Conservation (phyloP, 768 basidiomycete genomes). For the Termitomyces sp. region DNA sequence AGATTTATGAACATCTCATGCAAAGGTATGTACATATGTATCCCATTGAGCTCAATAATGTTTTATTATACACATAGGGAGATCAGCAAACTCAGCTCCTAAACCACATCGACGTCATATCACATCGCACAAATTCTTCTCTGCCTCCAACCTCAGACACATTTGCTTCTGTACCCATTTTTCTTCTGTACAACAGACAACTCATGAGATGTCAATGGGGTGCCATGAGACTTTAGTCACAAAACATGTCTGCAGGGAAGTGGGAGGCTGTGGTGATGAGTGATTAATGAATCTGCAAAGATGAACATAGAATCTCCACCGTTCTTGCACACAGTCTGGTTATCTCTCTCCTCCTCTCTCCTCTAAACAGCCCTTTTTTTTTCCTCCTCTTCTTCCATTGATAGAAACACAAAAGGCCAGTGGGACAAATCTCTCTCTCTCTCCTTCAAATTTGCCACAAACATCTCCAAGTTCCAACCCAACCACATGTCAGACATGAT, state of each 20-base stretch:
- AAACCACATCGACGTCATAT: constrained; percentile 66
- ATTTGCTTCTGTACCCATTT: constrained; percentile 36
- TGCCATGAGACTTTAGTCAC: constrained; percentile 29
- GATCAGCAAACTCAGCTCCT: constrained; percentile 56
- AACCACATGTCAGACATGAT: too few relatives aligned
- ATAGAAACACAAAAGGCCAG: too few relatives aligned
- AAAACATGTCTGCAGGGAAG: constrained; percentile 23
- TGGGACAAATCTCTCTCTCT: too few relatives aligned
- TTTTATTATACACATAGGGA: constrained; percentile 29
- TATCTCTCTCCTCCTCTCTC: neutral
- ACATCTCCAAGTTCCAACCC: too few relatives aligned
- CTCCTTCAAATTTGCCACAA: too few relatives aligned
- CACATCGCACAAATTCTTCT: constrained; percentile 69
- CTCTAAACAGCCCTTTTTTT: too few relatives aligned
- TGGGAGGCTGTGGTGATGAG: constrained; percentile 82
- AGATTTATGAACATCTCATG: constrained; percentile 81
- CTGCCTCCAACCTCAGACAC: constrained; percentile 68
- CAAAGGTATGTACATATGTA: constrained; percentile 37
- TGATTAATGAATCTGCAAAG: constrained; percentile 62
- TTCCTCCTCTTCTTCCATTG: too few relatives aligned
- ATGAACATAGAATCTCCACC: constrained; percentile 81
- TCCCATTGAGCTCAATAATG: too few relatives aligned
- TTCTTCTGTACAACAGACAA: too few relatives aligned
- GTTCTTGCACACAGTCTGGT: constrained; percentile 84
- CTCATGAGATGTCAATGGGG: constrained; percentile 10